A percentile compares a stretch with the other conserved stretches of the same genome.
Conservation (phyloP, 768 basidiomycete species). For the Erythrobasidium yunnanense region DNA sequence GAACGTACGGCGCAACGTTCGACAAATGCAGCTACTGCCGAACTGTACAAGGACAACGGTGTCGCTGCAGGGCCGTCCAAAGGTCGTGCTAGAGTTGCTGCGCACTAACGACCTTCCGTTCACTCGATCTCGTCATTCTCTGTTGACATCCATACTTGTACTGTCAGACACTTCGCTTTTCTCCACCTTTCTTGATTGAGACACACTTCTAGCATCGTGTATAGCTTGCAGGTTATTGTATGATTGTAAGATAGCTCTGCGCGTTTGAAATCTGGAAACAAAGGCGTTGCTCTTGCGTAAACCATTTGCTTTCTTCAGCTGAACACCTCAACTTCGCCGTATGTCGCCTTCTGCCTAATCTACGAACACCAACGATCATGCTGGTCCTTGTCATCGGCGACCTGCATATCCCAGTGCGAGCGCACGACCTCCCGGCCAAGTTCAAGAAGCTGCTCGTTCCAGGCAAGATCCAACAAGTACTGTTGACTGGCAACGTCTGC, state of each 20-base stretch:
- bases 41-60: conserved; percentile 9
- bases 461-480: conserved; percentile 94
- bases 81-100: neutral
- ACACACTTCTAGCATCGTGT: too few species aligned
- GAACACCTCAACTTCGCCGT: too few species aligned
- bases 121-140: too few species aligned
- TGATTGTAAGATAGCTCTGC: too few species aligned
- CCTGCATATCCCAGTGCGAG: conserved; percentile 79
- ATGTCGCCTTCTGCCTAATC: neutral
- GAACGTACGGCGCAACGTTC: conserved; percentile 35
- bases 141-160: too few species aligned
- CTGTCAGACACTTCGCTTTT: too few species aligned
- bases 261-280: too few species aligned
- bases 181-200: too few species aligned
- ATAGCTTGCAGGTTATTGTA: too few species aligned
- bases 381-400: conserved; percentile 92
- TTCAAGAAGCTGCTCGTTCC: conserved; percentile 90
- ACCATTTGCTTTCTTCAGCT: too few species aligned
- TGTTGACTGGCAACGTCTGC: conserved; percentile 94
- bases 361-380: neutral
- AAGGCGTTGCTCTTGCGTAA: too few species aligned
- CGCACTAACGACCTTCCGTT: too few species aligned
- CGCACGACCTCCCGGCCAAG: conserved; percentile 81
- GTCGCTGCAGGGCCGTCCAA: neutral
- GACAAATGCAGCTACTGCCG: conserved; percentile 12